These are phyloP conservation scores for Aphanomyces cochlioides DNA, from an alignment of 352 stramenopile genomes.

Conservation along the genomic window DNA sequence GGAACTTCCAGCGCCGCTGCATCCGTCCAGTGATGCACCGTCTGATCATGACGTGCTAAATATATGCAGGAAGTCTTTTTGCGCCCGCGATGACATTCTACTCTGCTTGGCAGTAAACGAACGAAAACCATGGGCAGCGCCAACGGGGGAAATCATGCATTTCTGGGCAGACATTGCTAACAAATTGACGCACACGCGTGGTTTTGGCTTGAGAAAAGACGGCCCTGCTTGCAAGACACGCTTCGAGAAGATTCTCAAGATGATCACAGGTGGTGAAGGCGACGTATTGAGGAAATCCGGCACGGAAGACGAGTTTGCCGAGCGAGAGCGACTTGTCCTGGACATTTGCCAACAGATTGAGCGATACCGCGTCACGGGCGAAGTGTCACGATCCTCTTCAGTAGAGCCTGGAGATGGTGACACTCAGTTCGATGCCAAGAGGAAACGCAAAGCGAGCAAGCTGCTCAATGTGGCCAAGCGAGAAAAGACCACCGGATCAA, in stretches of 20 bases:
- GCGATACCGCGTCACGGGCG: conserved; percentile 6
- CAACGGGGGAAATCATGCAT: conserved; percentile 27
- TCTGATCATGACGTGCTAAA: not conserved
- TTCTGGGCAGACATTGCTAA: conserved; percentile 24
- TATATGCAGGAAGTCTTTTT: conserved; percentile 26
- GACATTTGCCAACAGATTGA: conserved; percentile 28
- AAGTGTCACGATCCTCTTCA: not conserved
- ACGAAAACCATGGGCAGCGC: conserved; percentile 24
- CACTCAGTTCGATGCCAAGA: conserved; percentile 10
- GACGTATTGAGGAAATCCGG: conserved; percentile 27
- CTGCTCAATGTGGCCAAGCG: conserved; percentile 23
- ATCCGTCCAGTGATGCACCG: too few relatives aligned
- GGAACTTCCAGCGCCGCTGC: too few relatives aligned
- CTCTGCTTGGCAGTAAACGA: conserved; percentile 23
- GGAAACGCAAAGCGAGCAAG: conserved; percentile 23
- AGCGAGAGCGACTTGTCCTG: conserved; percentile 22
- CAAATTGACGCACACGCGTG: conserved; percentile 19
- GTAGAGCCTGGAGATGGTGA: not conserved
- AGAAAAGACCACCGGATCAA: not conserved
- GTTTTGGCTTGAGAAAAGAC: conserved; percentile 22
- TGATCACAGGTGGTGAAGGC: conserved; percentile 23
- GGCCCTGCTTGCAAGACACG: conserved; percentile 30
- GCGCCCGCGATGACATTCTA: conserved; percentile 25
- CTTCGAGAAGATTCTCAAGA: conserved; percentile 30
- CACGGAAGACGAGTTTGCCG: conserved; percentile 25